Conservation (phyloP, 148 eudicot genomes). For the Nepenthes gracilis region DNA sequence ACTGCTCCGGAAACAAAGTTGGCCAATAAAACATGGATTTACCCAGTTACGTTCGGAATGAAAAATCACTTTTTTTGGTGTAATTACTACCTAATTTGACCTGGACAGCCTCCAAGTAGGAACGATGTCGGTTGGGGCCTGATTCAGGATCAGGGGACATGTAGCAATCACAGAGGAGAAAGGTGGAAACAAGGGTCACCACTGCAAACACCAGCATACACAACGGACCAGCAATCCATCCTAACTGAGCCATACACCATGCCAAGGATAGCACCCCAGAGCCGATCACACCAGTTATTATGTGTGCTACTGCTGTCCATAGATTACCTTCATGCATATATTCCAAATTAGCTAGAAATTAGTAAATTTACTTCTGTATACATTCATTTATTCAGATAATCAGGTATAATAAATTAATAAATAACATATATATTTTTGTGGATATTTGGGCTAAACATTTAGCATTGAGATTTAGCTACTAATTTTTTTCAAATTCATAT, state of each 20-base stretch:
- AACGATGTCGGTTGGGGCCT: conserved; percentile 38
- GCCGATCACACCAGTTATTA: conserved; percentile 64
- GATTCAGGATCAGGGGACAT: conserved; percentile 44
- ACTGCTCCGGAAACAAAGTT: background rate
- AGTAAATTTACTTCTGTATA: background rate
- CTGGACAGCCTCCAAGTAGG: conserved; percentile 47
- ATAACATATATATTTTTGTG: too few species aligned
- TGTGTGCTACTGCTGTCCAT: conserved; percentile 60
- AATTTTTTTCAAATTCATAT: too few species aligned
- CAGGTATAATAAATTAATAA: too few species aligned
- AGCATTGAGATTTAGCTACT: too few species aligned
- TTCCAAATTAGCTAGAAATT: background rate
- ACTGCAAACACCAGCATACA: conserved; percentile 34
- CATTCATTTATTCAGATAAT: too few species aligned
- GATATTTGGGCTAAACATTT: too few species aligned
- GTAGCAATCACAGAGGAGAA: conserved; percentile 45
- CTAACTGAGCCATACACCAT: conserved; percentile 61
- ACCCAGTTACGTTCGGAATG: background rate
- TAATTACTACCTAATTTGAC: conserved; percentile 26
- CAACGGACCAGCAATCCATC: conserved; percentile 59
- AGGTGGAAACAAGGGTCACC: conserved; percentile 41
- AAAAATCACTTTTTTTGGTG: background rate
- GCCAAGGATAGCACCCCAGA: conserved; percentile 56
- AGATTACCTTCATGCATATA: conserved; percentile 26
- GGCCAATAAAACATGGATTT: background rate